Conservation (phyloP, 1,284 basidiomycete genomes). For the Takashimella tepidaria region DNA sequence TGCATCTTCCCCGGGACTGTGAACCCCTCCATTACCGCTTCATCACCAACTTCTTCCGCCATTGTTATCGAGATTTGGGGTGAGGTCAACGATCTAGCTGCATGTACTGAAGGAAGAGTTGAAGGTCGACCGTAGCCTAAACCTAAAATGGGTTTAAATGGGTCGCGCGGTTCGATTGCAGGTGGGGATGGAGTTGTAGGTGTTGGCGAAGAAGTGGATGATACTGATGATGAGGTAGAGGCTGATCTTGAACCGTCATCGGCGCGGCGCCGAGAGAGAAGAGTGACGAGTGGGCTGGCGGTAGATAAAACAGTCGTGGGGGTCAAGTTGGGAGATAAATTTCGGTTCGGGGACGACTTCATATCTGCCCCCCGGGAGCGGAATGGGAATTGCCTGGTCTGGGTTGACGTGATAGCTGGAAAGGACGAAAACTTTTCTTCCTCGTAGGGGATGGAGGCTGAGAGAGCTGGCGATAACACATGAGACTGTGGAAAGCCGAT, state of each 20-base stretch:
- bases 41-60: neutral
- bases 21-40: neutral
- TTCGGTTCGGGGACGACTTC: no score
- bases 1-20: neutral
- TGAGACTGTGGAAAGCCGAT: slow-evolving; percentile 21
- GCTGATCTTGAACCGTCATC: slow-evolving; percentile 12
- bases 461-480: neutral
- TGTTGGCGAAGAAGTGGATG: neutral
- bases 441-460: slow-evolving; percentile 14
- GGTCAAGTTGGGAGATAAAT: neutral
- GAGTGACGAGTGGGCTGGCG: slow-evolving; percentile 11
- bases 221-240: slow-evolving; percentile 4
- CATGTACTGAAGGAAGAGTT: neutral
- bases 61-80: neutral
- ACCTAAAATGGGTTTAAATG: neutral
- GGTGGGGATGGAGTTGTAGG: neutral
- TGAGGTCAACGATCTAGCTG: neutral
- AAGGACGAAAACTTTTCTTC: no score
- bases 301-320: neutral
- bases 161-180: neutral
- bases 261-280: slow-evolving; percentile 19
- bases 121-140: neutral
- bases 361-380: no score
- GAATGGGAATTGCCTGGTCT: neutral
- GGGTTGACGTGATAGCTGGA: neutral